Percentiles rank a stretch among this genome's conserved stretches.
phyloP scores from a whole-genome alignment of 345 rosid species.

The Melastoma malabathricum region DNA sequence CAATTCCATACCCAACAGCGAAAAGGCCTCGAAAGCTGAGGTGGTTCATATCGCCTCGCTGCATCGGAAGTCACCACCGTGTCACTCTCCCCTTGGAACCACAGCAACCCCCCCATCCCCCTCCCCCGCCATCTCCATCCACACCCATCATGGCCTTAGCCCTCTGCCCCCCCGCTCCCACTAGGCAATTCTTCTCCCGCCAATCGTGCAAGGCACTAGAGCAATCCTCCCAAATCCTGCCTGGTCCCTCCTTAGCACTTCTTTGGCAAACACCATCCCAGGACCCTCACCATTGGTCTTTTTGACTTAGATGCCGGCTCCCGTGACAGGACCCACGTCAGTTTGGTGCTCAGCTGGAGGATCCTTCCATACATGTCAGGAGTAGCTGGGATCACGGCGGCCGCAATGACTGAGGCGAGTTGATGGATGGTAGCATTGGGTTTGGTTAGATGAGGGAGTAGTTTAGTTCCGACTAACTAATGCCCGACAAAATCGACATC shows the following conservation, averaged over 20 bases:
- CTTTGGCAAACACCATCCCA: slow-evolving; percentile 68
- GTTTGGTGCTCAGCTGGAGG: slow-evolving; percentile 38
- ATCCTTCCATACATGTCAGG: slow-evolving; percentile 27
- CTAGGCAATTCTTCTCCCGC: slow-evolving; percentile 55
- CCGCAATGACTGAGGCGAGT: no score
- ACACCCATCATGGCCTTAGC: slow-evolving; percentile 21
- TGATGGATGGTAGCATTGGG: no score
- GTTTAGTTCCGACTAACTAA: no score
- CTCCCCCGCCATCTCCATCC: slow-evolving; percentile 23
- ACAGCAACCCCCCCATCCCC: slow-evolving; percentile 38
- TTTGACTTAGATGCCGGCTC: slow-evolving; percentile 68
- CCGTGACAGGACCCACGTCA: slow-evolving; percentile 45
- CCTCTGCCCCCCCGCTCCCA: slow-evolving; percentile 62
- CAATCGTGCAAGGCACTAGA: slow-evolving; percentile 77
- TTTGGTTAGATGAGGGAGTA: no score
- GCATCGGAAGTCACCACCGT: slow-evolving; percentile 32
- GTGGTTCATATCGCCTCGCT: not conserved
- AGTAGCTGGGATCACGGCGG: slow-evolving; percentile 7
- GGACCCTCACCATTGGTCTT: slow-evolving; percentile 79
- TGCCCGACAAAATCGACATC: no score
- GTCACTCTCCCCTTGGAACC: slow-evolving; percentile 95
- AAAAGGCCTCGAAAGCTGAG: no score
- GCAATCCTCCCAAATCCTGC: slow-evolving; percentile 31
- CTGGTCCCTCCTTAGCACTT: slow-evolving; percentile 19
- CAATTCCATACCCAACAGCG: no score